phyloP scores from a whole-genome alignment of 805 yeast species.

The Sugiyamaella boreocaroliniensis region DNA sequence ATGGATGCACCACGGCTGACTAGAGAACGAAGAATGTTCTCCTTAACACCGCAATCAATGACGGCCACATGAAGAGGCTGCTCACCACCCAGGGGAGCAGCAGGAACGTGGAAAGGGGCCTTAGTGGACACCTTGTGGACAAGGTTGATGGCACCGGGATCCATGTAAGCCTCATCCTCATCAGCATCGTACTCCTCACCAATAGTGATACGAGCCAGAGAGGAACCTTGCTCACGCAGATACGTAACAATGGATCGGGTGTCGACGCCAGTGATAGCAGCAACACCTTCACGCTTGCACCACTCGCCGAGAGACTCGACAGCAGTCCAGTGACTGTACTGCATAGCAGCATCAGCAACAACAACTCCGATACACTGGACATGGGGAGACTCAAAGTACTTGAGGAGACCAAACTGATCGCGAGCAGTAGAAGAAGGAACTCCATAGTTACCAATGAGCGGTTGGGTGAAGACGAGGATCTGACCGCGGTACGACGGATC shows the following conservation, averaged over 20 bases:
- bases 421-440: conserved; percentile 80
- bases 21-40: conserved; percentile 88
- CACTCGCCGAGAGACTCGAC: conserved; percentile 90
- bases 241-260: conserved; percentile 90
- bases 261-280: conserved; percentile 95
- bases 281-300: conserved; percentile 95
- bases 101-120: conserved; percentile 83
- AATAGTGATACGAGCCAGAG: conserved; percentile 80
- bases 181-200: conserved; percentile 91
- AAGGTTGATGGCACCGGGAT: conserved; percentile 83
- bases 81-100: conserved; percentile 36
- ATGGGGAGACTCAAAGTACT: conserved; percentile 84
- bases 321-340: conserved; percentile 99
- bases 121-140: conserved; percentile 93
- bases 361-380: conserved; percentile 95
- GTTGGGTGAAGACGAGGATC: conserved; percentile 93
- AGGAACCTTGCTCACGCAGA: conserved; percentile 93
- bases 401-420: conserved; percentile 79
- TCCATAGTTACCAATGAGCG: conserved; percentile 96
- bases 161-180: conserved; percentile 82
- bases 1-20: conserved; percentile 93
- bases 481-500: conserved; percentile 98
- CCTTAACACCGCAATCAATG: conserved; percentile 97
- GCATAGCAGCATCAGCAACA: conserved; percentile 90
- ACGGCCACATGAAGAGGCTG: conserved; percentile 78